Base-by-base conservation (phyloP, 805 yeast species). In the Sungouiozyma intestinalis region DNA sequence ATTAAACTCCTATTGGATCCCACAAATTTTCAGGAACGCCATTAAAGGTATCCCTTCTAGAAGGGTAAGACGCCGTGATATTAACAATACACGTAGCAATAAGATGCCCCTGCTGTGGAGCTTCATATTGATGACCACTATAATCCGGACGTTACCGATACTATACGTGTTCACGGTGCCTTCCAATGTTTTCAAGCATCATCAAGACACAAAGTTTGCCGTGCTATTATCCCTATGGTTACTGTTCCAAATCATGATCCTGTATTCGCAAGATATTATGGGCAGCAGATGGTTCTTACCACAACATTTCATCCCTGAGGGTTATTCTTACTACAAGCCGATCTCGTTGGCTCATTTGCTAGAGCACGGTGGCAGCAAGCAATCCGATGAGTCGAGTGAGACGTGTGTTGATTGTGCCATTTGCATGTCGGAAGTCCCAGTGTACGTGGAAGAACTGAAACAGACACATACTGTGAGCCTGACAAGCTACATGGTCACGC, bases 211-310 rank as follows among this genome's bases (percentile, higher is more conserved):
- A 0, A 46, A 49, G 1, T 71, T 81, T 56, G 77, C 75, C 0
- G 43, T 60, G 2, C 40, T 72, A 1, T 47, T 83, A 2, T 51
- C 65, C 0, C 45, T 60, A 0, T 87, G 94, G 88, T 51, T 82
- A 20, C 40, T 59, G 14, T 32, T 77, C 4, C 96, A 88, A 62
- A 60, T 85, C 0, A 44, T 62, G 0, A 42, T 83, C 1, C 57
- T 88, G 18, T 70, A 67, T 40, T 61, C 79, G 5, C 97, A 88
- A 58, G 77, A 76, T 40, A 48, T 71, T 6, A 63, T 82, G 29
- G 95, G 95, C 0, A 77, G 96, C 0, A 69, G 96, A 46, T 85
- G 85, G 69, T 83, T 92, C 70, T 63, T 88, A 27, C 90, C 88
- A 16, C 80, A 76, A 42, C 72, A 71, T 38, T 72, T 77, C 61